Base-by-base conservation (phyloP, 2,329 filamentous ascomycete species). In the Phyllosticta citrichinensis region DNA sequence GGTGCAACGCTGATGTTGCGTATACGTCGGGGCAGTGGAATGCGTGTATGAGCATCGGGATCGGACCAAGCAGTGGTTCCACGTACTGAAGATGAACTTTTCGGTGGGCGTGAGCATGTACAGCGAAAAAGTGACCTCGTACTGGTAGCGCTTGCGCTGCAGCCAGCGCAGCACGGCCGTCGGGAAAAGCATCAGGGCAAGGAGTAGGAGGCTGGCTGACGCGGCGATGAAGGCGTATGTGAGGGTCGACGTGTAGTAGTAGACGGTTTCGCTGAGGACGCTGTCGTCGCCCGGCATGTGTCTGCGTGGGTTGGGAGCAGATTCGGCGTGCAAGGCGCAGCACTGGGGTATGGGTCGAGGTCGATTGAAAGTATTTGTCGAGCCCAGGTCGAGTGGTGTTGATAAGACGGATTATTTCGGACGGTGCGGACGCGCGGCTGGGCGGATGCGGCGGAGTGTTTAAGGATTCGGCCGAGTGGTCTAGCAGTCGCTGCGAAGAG, bases 61-160 rank as follows among this genome's bases (percentile, higher is more conserved):
- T 19, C 4, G 40, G 40, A 2, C 3, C 14, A n/a, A 47, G 40
- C 4, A 47, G 40, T n/a, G n/a, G 40, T 47, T 3, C 4, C 40
- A 77, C 91, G 62, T 83, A 97, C 94, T 97, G 77, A 97, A 96
- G 69, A 96, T 87, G 76, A 96, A 93, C 75, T 96, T 96, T 80
- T 99, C 94, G 58, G 88, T 91, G 1, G 91, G 88, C 47, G 92
- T 97, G 68, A 97, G 87, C 89, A 99, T 97, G 81, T 99, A 97
- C 25, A 97, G 83, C 63, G 89, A 88, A 76, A 95, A 94, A 12
- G 93, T 97, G 74, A 97, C 93, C 79, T 99, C 94, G 73, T 97
- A 91, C 80, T 97, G 94, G 80, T 97, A 97, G 74, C 92, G 87
- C 82, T 99, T 99, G 75, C 92, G 84, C 76, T 91, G 87, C 67